Conservation (phyloP, 2,329 filamentous ascomycete genomes). For the Colletotrichum destructivum region DNA sequence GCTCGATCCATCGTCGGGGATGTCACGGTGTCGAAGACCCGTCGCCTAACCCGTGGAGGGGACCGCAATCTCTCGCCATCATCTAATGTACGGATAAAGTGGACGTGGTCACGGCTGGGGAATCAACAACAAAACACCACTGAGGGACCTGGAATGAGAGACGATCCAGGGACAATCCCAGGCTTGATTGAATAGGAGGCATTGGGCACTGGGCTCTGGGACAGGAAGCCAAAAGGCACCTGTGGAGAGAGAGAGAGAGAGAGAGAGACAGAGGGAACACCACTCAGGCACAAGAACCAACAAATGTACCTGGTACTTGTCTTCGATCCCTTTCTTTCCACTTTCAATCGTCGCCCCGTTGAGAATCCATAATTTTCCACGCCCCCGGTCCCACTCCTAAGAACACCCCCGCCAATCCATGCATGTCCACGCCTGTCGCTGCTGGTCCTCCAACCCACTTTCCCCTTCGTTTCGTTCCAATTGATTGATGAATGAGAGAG, state of each 20-base stretch:
- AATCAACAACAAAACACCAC: not conserved
- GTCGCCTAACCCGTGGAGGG: slow-evolving; percentile 23
- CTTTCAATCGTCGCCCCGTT: slow-evolving; percentile 9
- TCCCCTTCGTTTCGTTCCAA: slow-evolving; percentile 21
- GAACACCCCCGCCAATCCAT: not conserved
- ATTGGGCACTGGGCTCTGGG: too few relatives aligned
- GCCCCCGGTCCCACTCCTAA: not conserved
- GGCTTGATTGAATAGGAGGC: not conserved
- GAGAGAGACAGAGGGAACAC: not conserved
- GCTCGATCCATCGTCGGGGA: slow-evolving; percentile 12
- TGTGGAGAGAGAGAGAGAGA: not conserved
- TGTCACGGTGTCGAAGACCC: slow-evolving; percentile 15
- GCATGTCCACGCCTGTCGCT: slow-evolving; percentile 9
- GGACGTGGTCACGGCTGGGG: not conserved
- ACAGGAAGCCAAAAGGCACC: not conserved
- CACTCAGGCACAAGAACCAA: not conserved
- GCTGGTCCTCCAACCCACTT: slow-evolving; percentile 30
- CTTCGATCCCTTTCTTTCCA: slow-evolving; percentile 5
- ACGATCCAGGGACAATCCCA: not conserved
- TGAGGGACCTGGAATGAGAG: not conserved
- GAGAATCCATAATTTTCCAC: not conserved
- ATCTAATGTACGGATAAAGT: slow-evolving; percentile 23
- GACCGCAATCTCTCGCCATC: slow-evolving; percentile 37
- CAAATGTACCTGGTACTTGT: slow-evolving; percentile 26
- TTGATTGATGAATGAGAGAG: slow-evolving; percentile 17